Evolutionary conservation across 306 rosid species (phyloP), one percentile per base, ranked within the genome.

Genomic region (Quercus rubra): DNA sequence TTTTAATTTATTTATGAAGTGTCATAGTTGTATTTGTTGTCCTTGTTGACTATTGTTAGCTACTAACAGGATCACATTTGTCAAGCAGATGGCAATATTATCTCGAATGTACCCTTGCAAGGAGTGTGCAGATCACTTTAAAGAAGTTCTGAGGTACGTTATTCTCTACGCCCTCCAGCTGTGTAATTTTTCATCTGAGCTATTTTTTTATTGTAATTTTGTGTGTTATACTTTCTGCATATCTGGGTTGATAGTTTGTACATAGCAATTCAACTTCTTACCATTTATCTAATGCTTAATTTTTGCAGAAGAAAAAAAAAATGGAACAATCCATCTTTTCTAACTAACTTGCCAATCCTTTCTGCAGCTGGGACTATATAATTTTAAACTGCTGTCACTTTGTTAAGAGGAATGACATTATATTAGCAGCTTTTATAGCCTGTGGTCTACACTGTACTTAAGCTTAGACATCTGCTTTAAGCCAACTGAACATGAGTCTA

Each of bases 111-210:
- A 94, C 79, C 98, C 98, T 57, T 92, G 97, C 89, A 89, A 78
- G 81, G 98, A 94, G 72, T 92, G 98, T 52, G 97, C 97, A 51
- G 94, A 94, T 84, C 98, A 94, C 86, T 94, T 94, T 78, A 87
- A 88, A 87, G 94, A 88, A 82, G 85, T 94, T 77, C 74, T 94
- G 69, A 91, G 97, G 98, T 92, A 86, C 75, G 70, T 19, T 71
- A 25, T 54, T 30, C 11, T 83, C 33, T 56, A 62, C 31, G 35
- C 71, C 55, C 66, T 58, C 51, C 66, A 27, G 64, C 68, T 30
- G 11, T 46, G 63, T 71, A 57, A 51, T 63, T 21, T 33, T 33
- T 1, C 3, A 59, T 23, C 31, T 59, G 5, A 59, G n/a, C 6
- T 41, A 20, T 35, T 11, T 59, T 58, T 75, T n/a, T 43, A 27